Base-by-base conservation (phyloP, 164 flowering plant species). In the Vitis labrusca region DNA sequence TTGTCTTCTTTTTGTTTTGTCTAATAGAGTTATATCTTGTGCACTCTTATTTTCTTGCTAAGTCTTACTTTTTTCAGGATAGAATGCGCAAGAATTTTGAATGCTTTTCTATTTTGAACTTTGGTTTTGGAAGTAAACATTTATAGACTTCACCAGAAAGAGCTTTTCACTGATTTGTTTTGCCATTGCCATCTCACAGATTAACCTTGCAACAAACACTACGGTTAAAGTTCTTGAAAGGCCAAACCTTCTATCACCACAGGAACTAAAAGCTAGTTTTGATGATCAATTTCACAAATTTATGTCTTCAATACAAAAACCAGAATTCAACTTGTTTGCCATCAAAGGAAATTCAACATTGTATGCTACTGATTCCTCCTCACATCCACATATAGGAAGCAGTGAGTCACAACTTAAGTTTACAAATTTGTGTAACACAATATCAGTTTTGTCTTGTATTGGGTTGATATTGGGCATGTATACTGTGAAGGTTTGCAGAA, bases 201-300 rank as follows among this genome's bases (percentile, higher is more conserved):
- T 84, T n/a, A 74, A 76, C 53, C 55, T 74, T 71, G 82, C 69
- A 52, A 71, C 76, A 14, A 71, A 58, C 60, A 63, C 80, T 2
- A 63, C 71, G 13, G 71, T 78, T 9, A 57, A 78, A 67, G 76
- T 69, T 67, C 62, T 82, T 64, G 77, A 76, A 69, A 74, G 59
- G 65, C 78, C 85, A 9, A 80, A 79, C 3, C 70, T 69, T 48
- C 64, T 76, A 49, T 63, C 71, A 2, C 80, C 85, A 65, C 78
- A 74, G 71, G 67, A 56, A 63, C 10, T 84, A 65, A 79, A 76
- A 69, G 74, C 75, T 50, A 61, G 69, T 61, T 30, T 79, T 2
- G 63, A 51, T 32, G 61, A 70, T 50, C 73, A 63, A 50, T 64
- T 82, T 63, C 74, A 76, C 27, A 82, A 78, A 58, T 9, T 74